Evolutionary conservation across 2,329 filamentous ascomycete genomes (phyloP), one percentile per base, ranked within the genome.

Genomic region (Alternaria rosae): DNA sequence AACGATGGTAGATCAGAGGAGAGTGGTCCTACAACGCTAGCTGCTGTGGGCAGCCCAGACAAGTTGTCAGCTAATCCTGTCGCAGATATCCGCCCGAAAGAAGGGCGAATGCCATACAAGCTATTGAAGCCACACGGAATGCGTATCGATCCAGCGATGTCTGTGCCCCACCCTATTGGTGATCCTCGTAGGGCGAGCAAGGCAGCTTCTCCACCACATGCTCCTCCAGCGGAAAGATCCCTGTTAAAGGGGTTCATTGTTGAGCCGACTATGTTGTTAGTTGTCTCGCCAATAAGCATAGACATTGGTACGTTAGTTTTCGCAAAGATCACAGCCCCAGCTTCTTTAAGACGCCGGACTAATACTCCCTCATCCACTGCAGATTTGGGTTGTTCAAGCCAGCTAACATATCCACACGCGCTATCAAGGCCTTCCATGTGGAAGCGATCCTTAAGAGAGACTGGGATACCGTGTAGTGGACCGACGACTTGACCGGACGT

Each of bases 201-300:
- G 0, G 86, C 85, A 2, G 85, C 85, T 74, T 88, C 86, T 45
- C 86, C 86, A 43, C 87, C 86, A 7, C 83, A 85, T 5, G 82
- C 85, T 3, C 86, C 86, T 6, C 86, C 86, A 17, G 80, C 70
- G 0, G 85, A 85, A 23, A 88, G 71, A 2, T 76, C 80, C 1
- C 77, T 79, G 69, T 88, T 87, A 70, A 81, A 82, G 0, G 86
- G 86, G 66, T 88, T 88, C 10, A 83, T 79, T 0, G 86, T 88
- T 0, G 81, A 77, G 3, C 85, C 85, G 59, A 83, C 85, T 20
- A 86, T 65, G 62, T 85, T 86, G 52, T 72, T 84, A 56, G 76
- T 79, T 3, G 83, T 85, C n/a, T n/a, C 67, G 86, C 85, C 84
- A 87, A 86, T 67, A 75, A 72, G 5, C 81, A 83, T 69, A 87